A percentile compares a stretch with the other conserved stretches of the same genome.
These are phyloP conservation scores for Earliella scabrosa DNA, from an alignment of 1,284 basidiomycete species.

Conservation along the genomic window DNA sequence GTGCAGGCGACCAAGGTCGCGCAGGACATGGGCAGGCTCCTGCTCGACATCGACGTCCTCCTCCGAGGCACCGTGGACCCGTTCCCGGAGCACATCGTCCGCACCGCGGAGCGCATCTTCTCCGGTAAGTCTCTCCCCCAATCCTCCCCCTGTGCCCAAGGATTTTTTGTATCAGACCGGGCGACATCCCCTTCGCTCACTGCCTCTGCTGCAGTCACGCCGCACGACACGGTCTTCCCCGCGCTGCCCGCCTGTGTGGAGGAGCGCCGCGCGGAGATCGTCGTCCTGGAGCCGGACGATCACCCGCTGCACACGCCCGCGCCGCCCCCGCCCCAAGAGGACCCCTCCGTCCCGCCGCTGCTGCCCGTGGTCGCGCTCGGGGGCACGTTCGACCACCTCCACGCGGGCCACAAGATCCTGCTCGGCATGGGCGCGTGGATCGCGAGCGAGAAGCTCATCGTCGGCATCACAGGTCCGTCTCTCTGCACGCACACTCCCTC, in stretches of 20 bases:
- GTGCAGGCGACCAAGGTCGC: constrained; percentile 74
- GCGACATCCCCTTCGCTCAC: neutral
- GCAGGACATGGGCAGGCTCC: constrained; percentile 64
- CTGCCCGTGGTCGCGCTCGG: constrained; percentile 64
- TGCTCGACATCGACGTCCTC: constrained; percentile 74
- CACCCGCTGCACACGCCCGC: constrained; percentile 11
- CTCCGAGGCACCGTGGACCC: constrained; percentile 53
- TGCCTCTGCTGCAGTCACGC: constrained; percentile 11
- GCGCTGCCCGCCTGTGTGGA: constrained; percentile 10
- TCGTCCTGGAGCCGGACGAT: constrained; percentile 23
- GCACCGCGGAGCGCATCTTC: constrained; percentile 31
- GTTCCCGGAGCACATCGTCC: constrained; percentile 41
- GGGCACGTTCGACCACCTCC: constrained; percentile 96
- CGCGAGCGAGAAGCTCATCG: constrained; percentile 78
- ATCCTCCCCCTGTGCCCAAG: neutral
- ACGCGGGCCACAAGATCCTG: constrained; percentile 97
- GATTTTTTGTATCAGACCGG: too few relatives aligned
- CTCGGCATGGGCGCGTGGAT: constrained; percentile 91
- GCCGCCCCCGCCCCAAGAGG: constrained; percentile 4
- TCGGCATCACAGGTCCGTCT: constrained; percentile 81
- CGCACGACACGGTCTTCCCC: constrained; percentile 15
- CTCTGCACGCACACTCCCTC: neutral
- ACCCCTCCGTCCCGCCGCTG: constrained; percentile 25
- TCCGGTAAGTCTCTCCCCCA: constrained; percentile 25
- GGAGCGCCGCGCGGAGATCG: constrained; percentile 15